Percentiles rank a stretch among this genome's conserved stretches.
These are phyloP conservation scores for Melanomma pulvis-pyrius DNA, from an alignment of 495 filamentous ascomycete genomes.

Conservation along the genomic window DNA sequence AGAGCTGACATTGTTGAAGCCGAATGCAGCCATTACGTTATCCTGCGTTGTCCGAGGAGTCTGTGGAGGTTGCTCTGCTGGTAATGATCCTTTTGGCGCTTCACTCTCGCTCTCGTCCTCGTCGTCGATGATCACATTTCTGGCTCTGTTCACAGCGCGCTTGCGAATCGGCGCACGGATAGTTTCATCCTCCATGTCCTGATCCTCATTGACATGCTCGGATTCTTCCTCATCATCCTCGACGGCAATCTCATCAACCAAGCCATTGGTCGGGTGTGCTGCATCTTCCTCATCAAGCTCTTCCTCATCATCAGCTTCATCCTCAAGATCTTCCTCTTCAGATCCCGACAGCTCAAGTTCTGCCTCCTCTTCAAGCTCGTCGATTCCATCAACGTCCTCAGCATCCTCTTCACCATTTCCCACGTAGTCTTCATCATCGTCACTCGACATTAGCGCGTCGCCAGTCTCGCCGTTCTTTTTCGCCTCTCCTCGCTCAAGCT, in stretches of 20 bases:
- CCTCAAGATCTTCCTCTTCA: constrained; percentile 47
- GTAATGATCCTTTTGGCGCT: constrained; percentile 1
- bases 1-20: constrained; percentile 36
- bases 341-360: constrained; percentile 42
- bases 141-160: constrained; percentile 55
- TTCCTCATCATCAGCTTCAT: constrained; percentile 48
- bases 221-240: constrained; percentile 50
- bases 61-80: not conserved
- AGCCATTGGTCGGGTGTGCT: constrained; percentile 10
- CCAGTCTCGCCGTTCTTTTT: constrained; percentile 62
- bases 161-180: constrained; percentile 41
- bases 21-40: constrained; percentile 46
- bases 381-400: constrained; percentile 46
- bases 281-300: constrained; percentile 48
- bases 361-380: constrained; percentile 46
- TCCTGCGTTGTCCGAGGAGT: constrained; percentile 17
- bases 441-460: constrained; percentile 55
- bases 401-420: constrained; percentile 59
- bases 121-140: constrained; percentile 43
- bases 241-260: constrained; percentile 44
- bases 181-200: constrained; percentile 40
- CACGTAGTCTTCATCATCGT: constrained; percentile 64
- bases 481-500: constrained; percentile 69
- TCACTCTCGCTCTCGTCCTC: constrained; percentile 44
- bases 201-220: constrained; percentile 44